phyloP scores from a whole-genome alignment of 2,329 filamentous ascomycete genomes.

The Tricladium varicosporioides region DNA sequence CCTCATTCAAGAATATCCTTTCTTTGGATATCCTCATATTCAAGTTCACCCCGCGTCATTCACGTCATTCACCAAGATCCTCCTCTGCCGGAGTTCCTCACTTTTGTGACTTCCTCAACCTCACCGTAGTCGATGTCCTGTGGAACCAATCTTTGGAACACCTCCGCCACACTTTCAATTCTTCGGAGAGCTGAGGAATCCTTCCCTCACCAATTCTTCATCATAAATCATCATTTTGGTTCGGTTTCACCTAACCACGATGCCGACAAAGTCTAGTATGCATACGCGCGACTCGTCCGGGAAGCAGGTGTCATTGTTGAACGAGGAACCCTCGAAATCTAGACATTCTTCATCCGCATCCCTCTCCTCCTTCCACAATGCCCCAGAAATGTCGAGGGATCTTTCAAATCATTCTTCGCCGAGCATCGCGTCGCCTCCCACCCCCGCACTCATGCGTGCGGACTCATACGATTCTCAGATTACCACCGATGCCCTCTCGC shows the following conservation, averaged over 20 bases:
- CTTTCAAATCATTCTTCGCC: slow-evolving; percentile 38
- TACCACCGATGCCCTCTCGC: slow-evolving; percentile 53
- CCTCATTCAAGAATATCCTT: no score
- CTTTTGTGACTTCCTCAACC: no score
- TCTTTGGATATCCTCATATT: no score
- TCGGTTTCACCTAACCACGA: not conserved
- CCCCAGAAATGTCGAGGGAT: slow-evolving; percentile 20
- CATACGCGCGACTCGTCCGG: slow-evolving; percentile 55
- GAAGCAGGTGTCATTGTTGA: slow-evolving; percentile 58
- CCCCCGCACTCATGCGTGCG: slow-evolving; percentile 56
- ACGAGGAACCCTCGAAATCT: slow-evolving; percentile 46
- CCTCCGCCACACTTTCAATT: no score
- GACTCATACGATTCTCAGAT: slow-evolving; percentile 61
- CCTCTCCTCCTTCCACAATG: slow-evolving; percentile 9
- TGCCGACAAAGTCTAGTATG: slow-evolving; percentile 40
- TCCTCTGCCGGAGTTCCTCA: no score
- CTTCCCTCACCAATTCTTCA: no score
- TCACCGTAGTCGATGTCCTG: no score
- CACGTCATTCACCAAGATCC: no score
- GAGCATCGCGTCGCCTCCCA: slow-evolving; percentile 34
- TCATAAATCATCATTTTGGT: no score
- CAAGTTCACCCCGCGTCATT: no score
- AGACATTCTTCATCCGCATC: slow-evolving; percentile 16
- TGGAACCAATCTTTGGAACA: no score
- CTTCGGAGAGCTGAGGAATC: no score